These are phyloP conservation scores for Fusarium sp. DNA, from an alignment of 2,329 filamentous ascomycete genomes.

Conservation along the genomic window DNA sequence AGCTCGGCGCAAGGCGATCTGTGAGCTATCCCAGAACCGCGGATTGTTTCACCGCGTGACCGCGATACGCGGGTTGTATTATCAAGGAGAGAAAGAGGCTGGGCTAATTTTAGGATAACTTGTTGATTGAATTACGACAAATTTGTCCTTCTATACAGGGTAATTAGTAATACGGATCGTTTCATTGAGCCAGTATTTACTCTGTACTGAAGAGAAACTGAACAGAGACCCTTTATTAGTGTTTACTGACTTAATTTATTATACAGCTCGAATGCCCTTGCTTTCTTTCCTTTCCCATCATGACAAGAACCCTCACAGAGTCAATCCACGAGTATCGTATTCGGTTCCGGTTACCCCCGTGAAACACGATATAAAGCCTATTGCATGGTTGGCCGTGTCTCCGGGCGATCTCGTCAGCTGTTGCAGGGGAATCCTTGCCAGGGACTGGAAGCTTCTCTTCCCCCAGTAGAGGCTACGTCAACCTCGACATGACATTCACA, in stretches of 20 bases:
- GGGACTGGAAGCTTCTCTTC: neutral
- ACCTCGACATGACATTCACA: neutral
- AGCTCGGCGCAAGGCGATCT: neutral
- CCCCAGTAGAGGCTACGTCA: neutral
- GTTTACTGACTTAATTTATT: too few species aligned
- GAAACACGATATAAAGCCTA: neutral
- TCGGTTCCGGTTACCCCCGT: neutral
- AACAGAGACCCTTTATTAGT: neutral
- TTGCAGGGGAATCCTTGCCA: neutral
- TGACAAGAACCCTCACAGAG: fast-evolving
- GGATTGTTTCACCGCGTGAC: neutral
- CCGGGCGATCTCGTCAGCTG: neutral
- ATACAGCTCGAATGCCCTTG: too few species aligned
- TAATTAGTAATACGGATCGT: neutral
- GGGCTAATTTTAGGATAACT: neutral
- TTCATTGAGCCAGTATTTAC: neutral
- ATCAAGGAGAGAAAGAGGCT: neutral
- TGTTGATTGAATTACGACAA: neutral
- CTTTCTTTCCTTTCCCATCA: too few species aligned
- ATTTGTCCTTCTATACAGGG: neutral
- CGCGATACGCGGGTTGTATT: neutral
- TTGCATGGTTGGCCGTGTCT: neutral
- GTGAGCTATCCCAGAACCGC: neutral
- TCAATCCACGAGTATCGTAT: neutral
- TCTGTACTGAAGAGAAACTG: too few species aligned